Conservation (phyloP, 352 stramenopile genomes). For the Globisporangium mamillatum region DNA sequence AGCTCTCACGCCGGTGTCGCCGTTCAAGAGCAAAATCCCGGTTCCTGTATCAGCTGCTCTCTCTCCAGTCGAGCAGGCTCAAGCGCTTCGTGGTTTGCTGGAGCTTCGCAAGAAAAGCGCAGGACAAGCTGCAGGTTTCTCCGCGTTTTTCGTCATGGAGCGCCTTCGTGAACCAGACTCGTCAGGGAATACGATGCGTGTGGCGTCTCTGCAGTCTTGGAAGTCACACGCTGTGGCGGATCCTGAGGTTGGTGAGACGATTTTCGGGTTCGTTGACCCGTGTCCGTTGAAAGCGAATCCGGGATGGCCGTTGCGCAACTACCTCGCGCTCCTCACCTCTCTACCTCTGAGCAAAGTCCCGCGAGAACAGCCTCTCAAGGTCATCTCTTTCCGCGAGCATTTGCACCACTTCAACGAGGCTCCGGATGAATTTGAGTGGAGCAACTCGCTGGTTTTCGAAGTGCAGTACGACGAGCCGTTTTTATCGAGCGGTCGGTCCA, state of each 20-base stretch:
- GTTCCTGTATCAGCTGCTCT: slow-evolving; percentile 32
- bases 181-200: slow-evolving; percentile 21
- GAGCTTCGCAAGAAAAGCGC: slow-evolving; percentile 26
- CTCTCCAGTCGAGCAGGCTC: slow-evolving; percentile 33
- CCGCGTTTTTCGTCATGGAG: slow-evolving; percentile 75
- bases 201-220: slow-evolving; percentile 36
- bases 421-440: slow-evolving; percentile 48
- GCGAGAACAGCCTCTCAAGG: slow-evolving; percentile 29
- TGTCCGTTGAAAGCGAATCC: slow-evolving; percentile 71
- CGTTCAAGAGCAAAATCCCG: slow-evolving; percentile 35
- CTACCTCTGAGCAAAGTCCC: slow-evolving; percentile 33
- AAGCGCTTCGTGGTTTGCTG: slow-evolving; percentile 40
- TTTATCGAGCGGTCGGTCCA: slow-evolving; percentile 26
- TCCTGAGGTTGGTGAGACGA: slow-evolving; percentile 23
- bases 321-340: slow-evolving; percentile 57
- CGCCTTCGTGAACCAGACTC: slow-evolving; percentile 11
- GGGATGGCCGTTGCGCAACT: slow-evolving; percentile 89
- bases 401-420: slow-evolving; percentile 46
- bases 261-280: slow-evolving; percentile 90
- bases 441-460: slow-evolving; percentile 56
- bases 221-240: slow-evolving; percentile 8
- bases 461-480: slow-evolving; percentile 36
- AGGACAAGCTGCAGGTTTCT: slow-evolving; percentile 31
- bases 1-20: slow-evolving; percentile 44
- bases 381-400: slow-evolving; percentile 76